Evolutionary conservation across 2,329 filamentous ascomycete genomes (phyloP).

Genomic region (Claviceps maximensis): DNA sequence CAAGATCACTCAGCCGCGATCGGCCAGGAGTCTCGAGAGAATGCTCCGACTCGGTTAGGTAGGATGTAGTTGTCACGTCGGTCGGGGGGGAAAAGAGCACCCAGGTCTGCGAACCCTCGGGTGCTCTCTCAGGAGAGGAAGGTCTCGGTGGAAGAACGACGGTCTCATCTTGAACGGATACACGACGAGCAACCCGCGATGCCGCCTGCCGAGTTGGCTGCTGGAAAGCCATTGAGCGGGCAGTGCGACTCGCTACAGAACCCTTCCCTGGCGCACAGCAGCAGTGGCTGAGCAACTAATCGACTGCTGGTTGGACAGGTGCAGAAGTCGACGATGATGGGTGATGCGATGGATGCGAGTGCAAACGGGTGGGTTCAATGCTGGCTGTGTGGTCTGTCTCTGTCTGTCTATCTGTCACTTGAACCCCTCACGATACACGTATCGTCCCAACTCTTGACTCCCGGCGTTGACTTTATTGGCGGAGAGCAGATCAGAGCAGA

Average conservation of each 20-base stretch:
- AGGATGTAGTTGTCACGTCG: conserved; percentile 48
- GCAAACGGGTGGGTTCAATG: no score
- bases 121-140: conserved; percentile 18
- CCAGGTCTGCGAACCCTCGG: conserved; percentile 82
- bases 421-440: no score
- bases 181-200: conserved; percentile 32
- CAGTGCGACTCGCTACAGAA: neutral
- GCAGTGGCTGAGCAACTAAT: no score
- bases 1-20: conserved; percentile 68
- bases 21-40: conserved; percentile 52
- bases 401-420: no score
- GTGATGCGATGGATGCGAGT: conserved; percentile 4
- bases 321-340: neutral
- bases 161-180: conserved; percentile 24
- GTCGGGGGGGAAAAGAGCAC: conserved; percentile 78
- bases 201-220: conserved; percentile 41
- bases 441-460: no score
- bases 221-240: conserved; percentile 41
- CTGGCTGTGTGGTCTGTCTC: no score
- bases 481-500: no score
- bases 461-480: no score
- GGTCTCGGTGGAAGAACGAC: conserved; percentile 12
- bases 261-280: neutral
- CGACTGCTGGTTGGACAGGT: neutral
- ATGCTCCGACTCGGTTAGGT: conserved; percentile 54